Base-by-base conservation (phyloP, 495 filamentous ascomycete species). In the Aspergillus incahuasiensis region DNA sequence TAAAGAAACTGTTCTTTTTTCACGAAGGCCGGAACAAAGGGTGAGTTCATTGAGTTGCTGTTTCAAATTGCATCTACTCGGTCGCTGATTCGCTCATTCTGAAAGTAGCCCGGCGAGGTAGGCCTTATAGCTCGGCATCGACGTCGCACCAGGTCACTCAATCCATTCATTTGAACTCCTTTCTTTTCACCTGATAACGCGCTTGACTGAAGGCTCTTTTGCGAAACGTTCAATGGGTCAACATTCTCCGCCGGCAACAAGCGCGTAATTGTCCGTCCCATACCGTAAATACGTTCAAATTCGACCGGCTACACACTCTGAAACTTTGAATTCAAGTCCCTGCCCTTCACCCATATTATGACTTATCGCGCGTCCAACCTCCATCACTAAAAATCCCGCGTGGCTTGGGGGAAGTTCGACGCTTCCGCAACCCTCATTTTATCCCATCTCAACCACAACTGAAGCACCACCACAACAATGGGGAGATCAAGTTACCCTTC, bases 401-500 rank as follows among this genome's bases (percentile, higher is more conserved):
- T n/a, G n/a, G n/a, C 32, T 7, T 11, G 9, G 6, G 6, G 9
- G 8, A 35, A 15, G 8, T 2, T 35, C 8, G 12, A 35, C 6
- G 25, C 8, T 28, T 28, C 25, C 9, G 6, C 32, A 9, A 35
- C 6, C 32, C 12, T 35, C 32, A 35, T 2, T 35, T 11, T 35
- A 11, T 12, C 12, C 15, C 16, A 16, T 18, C 5, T 12, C 38
- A 19, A 56, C 24, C 16, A 5, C 52, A 18, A 18, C 34, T 5
- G 13, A 22, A 22, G 19, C 5, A 15, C 18, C 13, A 7, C 43
- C 32, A 41, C 32, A 53, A 63, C 18, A 19, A 74, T 74, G 71
- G 63, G 63, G 5, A 50, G 57, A 9, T 50, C 56, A 3, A 65
- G 66, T 21, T 65, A 68, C 34, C 61, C 63, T 16, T 54, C 69